A percentile compares a stretch with the other conserved stretches of the same genome.
These are phyloP conservation scores for Simplicillium aogashimaense DNA, from an alignment of 2,329 filamentous ascomycete species.

Conservation along the genomic window DNA sequence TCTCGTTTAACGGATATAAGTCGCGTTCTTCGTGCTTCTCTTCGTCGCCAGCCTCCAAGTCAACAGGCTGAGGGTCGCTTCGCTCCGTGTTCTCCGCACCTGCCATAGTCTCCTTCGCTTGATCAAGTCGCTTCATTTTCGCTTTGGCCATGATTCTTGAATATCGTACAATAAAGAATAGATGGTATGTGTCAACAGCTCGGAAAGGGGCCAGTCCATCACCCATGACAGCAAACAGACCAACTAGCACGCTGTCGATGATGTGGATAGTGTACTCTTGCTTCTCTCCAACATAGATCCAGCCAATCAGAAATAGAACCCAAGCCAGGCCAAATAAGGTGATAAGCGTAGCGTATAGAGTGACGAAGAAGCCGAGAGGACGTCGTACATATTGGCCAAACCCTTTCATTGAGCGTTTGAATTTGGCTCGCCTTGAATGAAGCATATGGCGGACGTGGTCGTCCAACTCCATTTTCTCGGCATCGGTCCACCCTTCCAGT, in stretches of 20 bases:
- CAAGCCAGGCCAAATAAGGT: constrained; percentile 78
- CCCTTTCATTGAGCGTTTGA: constrained; percentile 70
- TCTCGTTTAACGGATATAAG: constrained; percentile 47
- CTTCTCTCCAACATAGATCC: constrained; percentile 70
- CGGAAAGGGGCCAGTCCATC: constrained; percentile 67
- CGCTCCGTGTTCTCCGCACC: constrained; percentile 8
- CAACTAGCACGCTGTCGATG: constrained; percentile 62
- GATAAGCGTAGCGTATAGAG: constrained; percentile 72
- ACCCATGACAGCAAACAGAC: constrained; percentile 60
- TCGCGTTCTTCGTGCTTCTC: constrained; percentile 26
- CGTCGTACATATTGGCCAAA: constrained; percentile 71
- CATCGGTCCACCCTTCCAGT: constrained; percentile 63
- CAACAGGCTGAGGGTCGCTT: constrained; percentile 19
- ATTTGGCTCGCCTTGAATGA: constrained; percentile 68
- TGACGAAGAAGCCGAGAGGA: constrained; percentile 75
- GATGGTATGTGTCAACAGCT: constrained; percentile 76
- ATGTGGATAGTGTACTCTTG: constrained; percentile 62
- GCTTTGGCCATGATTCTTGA: constrained; percentile 24
- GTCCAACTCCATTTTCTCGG: constrained; percentile 68
- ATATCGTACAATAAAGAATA: constrained; percentile 72
- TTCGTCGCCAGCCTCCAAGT: constrained; percentile 28
- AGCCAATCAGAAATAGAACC: constrained; percentile 86
- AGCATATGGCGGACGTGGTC: constrained; percentile 83
- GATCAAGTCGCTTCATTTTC: constrained; percentile 37
- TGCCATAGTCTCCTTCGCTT: no score